Percentiles rank a stretch among this genome's conserved stretches.
These are phyloP conservation scores for Scheffersomyces stipitis DNA, from an alignment of 805 yeast genomes.

Conservation along the genomic window DNA sequence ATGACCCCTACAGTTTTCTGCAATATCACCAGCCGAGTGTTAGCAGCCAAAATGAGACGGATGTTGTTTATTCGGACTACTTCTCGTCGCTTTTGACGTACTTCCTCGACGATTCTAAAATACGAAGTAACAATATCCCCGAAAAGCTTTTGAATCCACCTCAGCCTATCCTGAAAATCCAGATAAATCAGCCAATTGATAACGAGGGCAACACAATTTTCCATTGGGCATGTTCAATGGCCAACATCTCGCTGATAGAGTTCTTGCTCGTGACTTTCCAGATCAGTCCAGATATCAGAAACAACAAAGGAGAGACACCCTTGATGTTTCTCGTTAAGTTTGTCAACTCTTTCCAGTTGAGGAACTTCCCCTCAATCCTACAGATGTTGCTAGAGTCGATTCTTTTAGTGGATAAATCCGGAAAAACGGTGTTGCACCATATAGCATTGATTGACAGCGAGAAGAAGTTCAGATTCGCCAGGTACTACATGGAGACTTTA, in stretches of 20 bases:
- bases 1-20: constrained; percentile 39
- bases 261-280: constrained; percentile 59
- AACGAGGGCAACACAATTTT: constrained; percentile 90
- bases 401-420: constrained; percentile 35
- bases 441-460: constrained; percentile 31
- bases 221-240: constrained; percentile 96
- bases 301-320: constrained; percentile 85
- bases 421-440: constrained; percentile 44
- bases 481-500: constrained; percentile 39
- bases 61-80: constrained; percentile 34
- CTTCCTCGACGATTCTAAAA: constrained; percentile 46
- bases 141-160: constrained; percentile 56
- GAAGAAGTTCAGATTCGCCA: constrained; percentile 34
- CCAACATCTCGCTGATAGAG: constrained; percentile 67
- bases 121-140: constrained; percentile 23
- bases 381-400: constrained; percentile 37
- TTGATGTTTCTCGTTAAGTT: constrained; percentile 49
- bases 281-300: constrained; percentile 69
- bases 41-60: constrained; percentile 18
- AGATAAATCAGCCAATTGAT: constrained; percentile 85
- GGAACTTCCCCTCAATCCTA: constrained; percentile 36
- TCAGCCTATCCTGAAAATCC: constrained; percentile 49
- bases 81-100: constrained; percentile 48
- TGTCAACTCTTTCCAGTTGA: constrained; percentile 37
- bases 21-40: constrained; percentile 38